Evolutionary conservation across 1,139 yeast species (phyloP).

Genomic region (Pneumocystis murina): DNA sequence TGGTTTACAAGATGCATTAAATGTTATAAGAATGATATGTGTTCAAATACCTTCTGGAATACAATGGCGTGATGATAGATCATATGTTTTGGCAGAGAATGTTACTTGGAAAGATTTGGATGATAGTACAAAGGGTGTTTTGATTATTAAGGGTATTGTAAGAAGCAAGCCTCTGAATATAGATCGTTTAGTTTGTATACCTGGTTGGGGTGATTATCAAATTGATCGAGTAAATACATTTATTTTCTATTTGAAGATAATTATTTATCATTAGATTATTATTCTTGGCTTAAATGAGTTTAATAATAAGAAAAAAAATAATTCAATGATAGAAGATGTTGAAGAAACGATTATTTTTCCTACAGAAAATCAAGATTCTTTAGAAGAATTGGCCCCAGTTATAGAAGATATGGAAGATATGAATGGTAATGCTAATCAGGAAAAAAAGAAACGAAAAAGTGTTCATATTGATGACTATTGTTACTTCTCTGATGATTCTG

Average conservation of each 20-base stretch:
- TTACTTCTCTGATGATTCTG: conserved; percentile 34
- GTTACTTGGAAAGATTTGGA: conserved; percentile 32
- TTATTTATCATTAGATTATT: conserved; percentile 5
- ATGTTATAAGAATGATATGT: conserved; percentile 59
- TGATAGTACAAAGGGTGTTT: conserved; percentile 20
- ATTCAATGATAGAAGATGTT: conserved; percentile 25
- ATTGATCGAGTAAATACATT: conserved; percentile 35
- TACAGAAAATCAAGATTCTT: conserved; percentile 26
- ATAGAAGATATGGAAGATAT: conserved; percentile 33
- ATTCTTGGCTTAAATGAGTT: conserved; percentile 4
- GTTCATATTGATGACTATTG: conserved; percentile 60
- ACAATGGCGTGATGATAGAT: conserved; percentile 83
- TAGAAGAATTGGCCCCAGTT: conserved; percentile 45
- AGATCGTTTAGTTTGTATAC: conserved; percentile 66
- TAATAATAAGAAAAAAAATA: conserved; percentile 15
- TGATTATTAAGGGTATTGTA: conserved; percentile 65
- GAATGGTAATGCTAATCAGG: conserved; percentile 29
- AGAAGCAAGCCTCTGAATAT: conserved; percentile 76
- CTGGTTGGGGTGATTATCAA: conserved; percentile 82
- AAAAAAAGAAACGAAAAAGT: conserved; percentile 40
- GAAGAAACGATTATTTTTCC: conserved; percentile 16
- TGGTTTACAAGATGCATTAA: conserved; percentile 47
- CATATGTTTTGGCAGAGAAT: conserved; percentile 66
- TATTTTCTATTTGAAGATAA: conserved; percentile 18
- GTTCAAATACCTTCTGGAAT: conserved; percentile 78